A percentile compares a stretch with the other conserved stretches of the same genome.
Conservation (phyloP, 2,329 filamentous ascomycete genomes). For the Diplodia intermedia region DNA sequence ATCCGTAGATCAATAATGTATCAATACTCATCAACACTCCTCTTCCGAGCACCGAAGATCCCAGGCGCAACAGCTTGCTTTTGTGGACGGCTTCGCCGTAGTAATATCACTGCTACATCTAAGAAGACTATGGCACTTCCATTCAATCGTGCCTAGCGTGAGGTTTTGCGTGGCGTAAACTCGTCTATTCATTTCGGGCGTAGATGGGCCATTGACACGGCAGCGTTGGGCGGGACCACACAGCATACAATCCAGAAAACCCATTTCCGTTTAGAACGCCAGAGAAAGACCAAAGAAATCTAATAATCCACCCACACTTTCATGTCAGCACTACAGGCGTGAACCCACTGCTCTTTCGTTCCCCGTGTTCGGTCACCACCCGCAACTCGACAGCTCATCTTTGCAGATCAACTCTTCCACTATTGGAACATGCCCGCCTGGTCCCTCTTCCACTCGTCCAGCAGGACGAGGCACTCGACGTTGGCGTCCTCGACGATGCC, state of each 20-base stretch:
- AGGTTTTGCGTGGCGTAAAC: not conserved
- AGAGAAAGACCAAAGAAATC: not conserved
- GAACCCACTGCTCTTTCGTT: no score
- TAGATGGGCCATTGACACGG: not conserved
- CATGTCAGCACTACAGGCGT: not conserved
- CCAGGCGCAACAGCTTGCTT: not conserved
- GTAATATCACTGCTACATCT: no score
- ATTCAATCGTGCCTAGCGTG: not conserved
- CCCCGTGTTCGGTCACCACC: no score
- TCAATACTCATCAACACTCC: not conserved
- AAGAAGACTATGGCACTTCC: no score
- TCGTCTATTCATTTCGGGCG: constrained; percentile 12
- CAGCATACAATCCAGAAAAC: not conserved
- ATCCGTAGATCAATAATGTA: not conserved
- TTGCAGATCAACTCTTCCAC: not conserved
- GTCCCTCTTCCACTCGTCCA: constrained; percentile 63
- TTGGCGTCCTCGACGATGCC: constrained; percentile 67
- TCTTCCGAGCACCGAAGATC: not conserved
- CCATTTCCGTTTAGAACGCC: not conserved
- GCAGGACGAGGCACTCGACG: constrained; percentile 63
- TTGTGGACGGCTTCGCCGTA: not conserved
- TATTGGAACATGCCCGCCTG: constrained; percentile 24
- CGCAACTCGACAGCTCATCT: no score
- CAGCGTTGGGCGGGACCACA: not conserved
- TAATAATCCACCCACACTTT: not conserved